Evolutionary conservation across 1,139 yeast species (phyloP), one percentile per base, ranked within the genome.

Genomic region (Debaryomycetaceae sp.): DNA sequence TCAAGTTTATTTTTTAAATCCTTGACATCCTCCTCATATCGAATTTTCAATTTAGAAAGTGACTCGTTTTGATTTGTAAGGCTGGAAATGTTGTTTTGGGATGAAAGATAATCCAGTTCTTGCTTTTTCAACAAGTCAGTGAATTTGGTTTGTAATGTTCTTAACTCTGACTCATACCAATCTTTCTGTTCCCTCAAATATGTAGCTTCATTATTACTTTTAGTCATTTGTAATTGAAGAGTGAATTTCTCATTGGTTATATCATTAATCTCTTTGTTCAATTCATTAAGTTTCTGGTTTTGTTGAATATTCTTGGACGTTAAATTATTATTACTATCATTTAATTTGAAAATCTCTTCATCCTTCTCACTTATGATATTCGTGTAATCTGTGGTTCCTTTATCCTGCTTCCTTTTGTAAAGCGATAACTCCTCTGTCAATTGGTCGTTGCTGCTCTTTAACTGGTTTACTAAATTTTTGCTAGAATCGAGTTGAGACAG

Each of bases 111-210:
- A 38, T 70, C 75, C 2, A 65, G 46, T 43, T 71, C 75, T 42
- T 69, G 66, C 36, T 62, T 66, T 44, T 70, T 67, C 19, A 71
- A 58, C 33, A 70, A 51, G 9, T 68, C 72, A 2, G 75, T 65
- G 39, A 61, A 68, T 36, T 68, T 56, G 8, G 49, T 51, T 48
- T 72, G 78, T 13, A 64, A 56, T 5, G 58, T 43, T 34, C 58
- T 60, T 45, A 79, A 59, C 48, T 78, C 82, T 3, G 53, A 51
- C 49, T 78, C 79, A 50, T 62, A 78, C 82, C 82, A 78, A 5
- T 55, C 50, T 33, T 66, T 69, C 47, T 70, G 75, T 30, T 63
- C 60, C 34, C 58, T 60, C 31, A 62, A 56, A 46, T 66, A 70
- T 1, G 59, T 36, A 2, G 58, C 52, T 49, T 70, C 74, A 49